A percentile compares a stretch with the other conserved stretches of the same genome.
Conservation (phyloP, 192 early-diverging fungal genomes). For the Gryganskiella cystojenkinii region DNA sequence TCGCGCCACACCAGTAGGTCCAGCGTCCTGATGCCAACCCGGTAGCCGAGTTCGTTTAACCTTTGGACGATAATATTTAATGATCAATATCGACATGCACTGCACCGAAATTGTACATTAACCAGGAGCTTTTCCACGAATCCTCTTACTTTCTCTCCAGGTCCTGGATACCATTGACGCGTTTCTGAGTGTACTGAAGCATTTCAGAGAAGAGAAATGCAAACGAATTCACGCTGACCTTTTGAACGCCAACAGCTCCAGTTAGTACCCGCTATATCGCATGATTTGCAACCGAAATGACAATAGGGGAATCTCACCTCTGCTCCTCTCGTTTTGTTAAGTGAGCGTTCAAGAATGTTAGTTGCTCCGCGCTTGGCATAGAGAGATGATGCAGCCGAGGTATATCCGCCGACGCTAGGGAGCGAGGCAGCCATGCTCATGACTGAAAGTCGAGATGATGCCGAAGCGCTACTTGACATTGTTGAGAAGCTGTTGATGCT, state of each 20-base stretch:
- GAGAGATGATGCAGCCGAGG: slow-evolving; percentile 35
- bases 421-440: slow-evolving; percentile 52
- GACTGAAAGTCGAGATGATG: slow-evolving; percentile 39
- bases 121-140: not conserved
- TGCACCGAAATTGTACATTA: not conserved
- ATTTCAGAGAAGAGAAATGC: slow-evolving; percentile 95
- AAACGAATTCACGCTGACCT: slow-evolving; percentile 86
- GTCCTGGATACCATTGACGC: slow-evolving; percentile 93
- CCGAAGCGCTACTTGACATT: slow-evolving; percentile 40
- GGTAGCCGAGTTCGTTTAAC: slow-evolving; percentile 92
- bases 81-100: too few species aligned
- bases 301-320: slow-evolving; percentile 63
- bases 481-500: not conserved
- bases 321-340: slow-evolving; percentile 75
- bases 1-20: slow-evolving; percentile 95
- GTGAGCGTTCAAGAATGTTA: slow-evolving; percentile 79
- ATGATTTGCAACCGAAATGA: not conserved
- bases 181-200: slow-evolving; percentile 96
- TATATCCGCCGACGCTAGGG: slow-evolving; percentile 41
- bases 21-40: slow-evolving; percentile 88
- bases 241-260: not conserved
- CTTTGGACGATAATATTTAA: too few species aligned
- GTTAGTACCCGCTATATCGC: not conserved
- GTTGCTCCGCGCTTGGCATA: slow-evolving; percentile 33
- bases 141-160: slow-evolving; percentile 87